A percentile compares a stretch with the other conserved stretches of the same genome.
Evolutionary conservation across 176 grass and related monocot genomes (phyloP).

Genomic region (Musa beccarii): DNA sequence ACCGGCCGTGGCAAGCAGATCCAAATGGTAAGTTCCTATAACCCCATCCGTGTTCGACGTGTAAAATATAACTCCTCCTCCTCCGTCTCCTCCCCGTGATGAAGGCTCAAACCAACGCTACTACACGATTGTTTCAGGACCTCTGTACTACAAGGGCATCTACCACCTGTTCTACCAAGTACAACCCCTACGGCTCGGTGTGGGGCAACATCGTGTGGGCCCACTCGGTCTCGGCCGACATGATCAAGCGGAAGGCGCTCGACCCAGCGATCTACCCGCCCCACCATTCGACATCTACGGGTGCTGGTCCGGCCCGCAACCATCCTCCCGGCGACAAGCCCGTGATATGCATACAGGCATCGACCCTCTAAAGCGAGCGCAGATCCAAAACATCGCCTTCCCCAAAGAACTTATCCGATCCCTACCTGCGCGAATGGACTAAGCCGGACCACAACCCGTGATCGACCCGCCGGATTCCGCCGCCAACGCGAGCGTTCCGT

Average conservation of each 20-base stretch:
- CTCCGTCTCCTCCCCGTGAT: no score
- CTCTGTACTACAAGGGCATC: no score
- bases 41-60: no score
- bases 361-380: background rate
- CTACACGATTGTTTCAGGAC: no score
- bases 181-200: conserved; percentile 44
- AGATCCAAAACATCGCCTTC: background rate
- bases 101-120: no score
- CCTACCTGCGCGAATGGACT: background rate
- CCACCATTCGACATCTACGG: no score
- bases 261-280: background rate
- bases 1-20: no score
- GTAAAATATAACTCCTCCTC: no score
- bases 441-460: background rate
- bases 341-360: background rate
- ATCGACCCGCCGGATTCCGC: background rate
- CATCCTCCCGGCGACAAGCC: background rate
- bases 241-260: conserved; percentile 56
- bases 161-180: no score
- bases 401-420: background rate
- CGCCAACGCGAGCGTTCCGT: background rate
- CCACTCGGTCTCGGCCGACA: conserved; percentile 60
- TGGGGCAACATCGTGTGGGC: conserved; percentile 72
- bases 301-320: no score
- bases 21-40: no score